Evolutionary conservation across 495 filamentous ascomycete species (phyloP).

Genomic region (Penicillium samsonianum): DNA sequence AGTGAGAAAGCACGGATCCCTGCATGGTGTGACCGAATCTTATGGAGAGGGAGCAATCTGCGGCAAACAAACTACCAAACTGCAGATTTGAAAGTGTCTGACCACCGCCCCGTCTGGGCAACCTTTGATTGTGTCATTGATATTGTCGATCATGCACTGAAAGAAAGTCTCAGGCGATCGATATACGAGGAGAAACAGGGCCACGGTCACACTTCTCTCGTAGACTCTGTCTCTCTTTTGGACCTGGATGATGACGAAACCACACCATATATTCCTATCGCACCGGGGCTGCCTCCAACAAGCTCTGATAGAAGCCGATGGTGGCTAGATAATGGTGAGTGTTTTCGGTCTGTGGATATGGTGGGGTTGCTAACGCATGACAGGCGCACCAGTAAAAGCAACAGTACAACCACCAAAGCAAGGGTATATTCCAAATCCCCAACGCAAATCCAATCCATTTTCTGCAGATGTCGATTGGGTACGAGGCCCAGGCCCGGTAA

Average conservation of each 20-base stretch:
- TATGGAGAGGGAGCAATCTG: slow-evolving; percentile 81
- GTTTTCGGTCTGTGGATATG: slow-evolving; percentile 1
- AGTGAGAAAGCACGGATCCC: slow-evolving; percentile 93
- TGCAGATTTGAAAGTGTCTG: slow-evolving; percentile 81
- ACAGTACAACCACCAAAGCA: slow-evolving; percentile 62
- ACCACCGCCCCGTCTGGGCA: slow-evolving; percentile 91
- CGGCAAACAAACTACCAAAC: slow-evolving; percentile 78
- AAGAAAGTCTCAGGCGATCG: slow-evolving; percentile 66
- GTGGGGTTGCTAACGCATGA: slow-evolving; percentile 15
- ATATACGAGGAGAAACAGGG: slow-evolving; percentile 70
- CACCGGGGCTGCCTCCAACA: slow-evolving; percentile 79
- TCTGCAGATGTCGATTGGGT: slow-evolving; percentile 74
- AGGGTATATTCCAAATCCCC: slow-evolving; percentile 64
- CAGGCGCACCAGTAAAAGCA: slow-evolving; percentile 74
- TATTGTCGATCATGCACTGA: slow-evolving; percentile 71
- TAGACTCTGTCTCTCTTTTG: slow-evolving; percentile 43
- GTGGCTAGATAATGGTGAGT: slow-evolving; percentile 83
- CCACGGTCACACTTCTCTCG: slow-evolving; percentile 50
- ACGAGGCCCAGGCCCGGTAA: neutral
- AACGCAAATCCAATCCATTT: slow-evolving; percentile 82
- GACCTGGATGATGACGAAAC: slow-evolving; percentile 74
- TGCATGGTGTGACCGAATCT: slow-evolving; percentile 93
- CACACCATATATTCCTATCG: slow-evolving; percentile 70
- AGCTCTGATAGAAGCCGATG: slow-evolving; percentile 89
- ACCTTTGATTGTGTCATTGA: slow-evolving; percentile 80